Conservation (phyloP, 2,329 filamentous ascomycete species). For the Xylariaceae sp. region DNA sequence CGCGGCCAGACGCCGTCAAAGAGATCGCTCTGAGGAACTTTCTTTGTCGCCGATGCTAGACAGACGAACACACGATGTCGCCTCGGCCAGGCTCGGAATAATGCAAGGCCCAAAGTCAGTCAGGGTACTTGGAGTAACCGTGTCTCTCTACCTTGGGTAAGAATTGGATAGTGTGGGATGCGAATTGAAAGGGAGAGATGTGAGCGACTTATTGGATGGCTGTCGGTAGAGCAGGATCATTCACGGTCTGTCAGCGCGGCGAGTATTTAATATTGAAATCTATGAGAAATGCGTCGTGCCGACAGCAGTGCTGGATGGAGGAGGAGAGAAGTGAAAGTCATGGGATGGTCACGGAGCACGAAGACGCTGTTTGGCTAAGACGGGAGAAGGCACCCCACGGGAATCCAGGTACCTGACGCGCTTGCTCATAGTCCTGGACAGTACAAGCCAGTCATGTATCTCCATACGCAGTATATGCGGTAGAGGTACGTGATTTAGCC, state of each 20-base stretch:
- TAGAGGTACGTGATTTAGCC: no score
- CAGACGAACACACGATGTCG: slow-evolving; percentile 17
- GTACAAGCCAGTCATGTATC: no score
- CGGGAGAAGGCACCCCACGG: background rate
- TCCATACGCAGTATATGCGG: background rate
- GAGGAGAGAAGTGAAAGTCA: background rate
- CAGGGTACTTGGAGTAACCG: background rate
- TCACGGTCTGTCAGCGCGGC: background rate
- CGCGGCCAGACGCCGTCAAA: background rate
- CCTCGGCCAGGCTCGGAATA: slow-evolving; percentile 13
- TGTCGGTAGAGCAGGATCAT: background rate
- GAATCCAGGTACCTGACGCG: background rate
- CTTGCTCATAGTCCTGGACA: background rate
- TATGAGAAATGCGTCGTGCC: background rate
- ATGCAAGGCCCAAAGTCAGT: slow-evolving; percentile 8
- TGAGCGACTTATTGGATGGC: background rate
- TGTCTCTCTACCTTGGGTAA: background rate
- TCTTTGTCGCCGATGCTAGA: slow-evolving; percentile 12
- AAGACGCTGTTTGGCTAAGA: background rate
- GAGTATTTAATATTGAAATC: background rate
- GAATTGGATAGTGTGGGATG: slow-evolving; percentile 2
- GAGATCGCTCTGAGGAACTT: background rate
- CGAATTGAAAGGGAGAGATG: background rate
- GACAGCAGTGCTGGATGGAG: background rate
- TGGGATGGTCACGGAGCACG: slow-evolving; percentile 1